Conservation (phyloP, 139 green algal species). For the Eudorina sp. region DNA sequence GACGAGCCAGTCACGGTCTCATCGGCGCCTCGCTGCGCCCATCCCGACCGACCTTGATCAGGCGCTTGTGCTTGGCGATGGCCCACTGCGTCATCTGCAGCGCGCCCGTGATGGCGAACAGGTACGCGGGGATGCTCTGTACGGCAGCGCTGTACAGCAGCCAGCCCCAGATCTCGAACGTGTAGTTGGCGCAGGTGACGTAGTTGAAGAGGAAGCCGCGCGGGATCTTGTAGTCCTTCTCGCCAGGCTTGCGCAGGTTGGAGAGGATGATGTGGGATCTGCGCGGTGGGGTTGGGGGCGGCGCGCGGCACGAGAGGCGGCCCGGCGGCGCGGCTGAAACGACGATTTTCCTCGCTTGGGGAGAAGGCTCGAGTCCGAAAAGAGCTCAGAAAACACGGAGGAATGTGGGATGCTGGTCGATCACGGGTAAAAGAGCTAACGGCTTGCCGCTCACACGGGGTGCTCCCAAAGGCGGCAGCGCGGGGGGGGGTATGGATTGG, state of each 20-base stretch:
- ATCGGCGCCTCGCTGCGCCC: no score
- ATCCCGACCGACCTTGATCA: conserved; percentile 88
- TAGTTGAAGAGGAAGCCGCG: conserved; percentile 93
- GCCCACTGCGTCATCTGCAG: conserved; percentile 94
- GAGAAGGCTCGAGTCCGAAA: no score
- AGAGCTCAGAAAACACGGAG: no score
- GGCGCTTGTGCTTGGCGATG: conserved; percentile 90
- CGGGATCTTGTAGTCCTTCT: conserved; percentile 92
- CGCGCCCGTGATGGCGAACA: conserved; percentile 89
- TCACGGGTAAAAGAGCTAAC: no score
- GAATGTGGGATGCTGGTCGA: no score
- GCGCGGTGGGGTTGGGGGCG: neutral
- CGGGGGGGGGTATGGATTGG: no score
- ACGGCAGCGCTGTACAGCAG: conserved; percentile 89
- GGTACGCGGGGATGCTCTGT: conserved; percentile 79
- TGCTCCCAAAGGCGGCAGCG: no score
- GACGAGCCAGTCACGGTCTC: no score
- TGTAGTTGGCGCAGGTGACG: conserved; percentile 99
- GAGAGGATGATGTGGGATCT: conserved; percentile 91
- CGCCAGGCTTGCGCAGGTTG: conserved; percentile 83
- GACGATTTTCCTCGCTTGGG: no score
- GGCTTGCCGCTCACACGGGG: no score
- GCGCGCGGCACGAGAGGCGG: no score
- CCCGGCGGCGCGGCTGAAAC: no score
- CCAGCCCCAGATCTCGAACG: conserved; percentile 86